Evolutionary conservation across 352 stramenopile genomes (phyloP).

Genomic region (Phytophthora chlamydospora): DNA sequence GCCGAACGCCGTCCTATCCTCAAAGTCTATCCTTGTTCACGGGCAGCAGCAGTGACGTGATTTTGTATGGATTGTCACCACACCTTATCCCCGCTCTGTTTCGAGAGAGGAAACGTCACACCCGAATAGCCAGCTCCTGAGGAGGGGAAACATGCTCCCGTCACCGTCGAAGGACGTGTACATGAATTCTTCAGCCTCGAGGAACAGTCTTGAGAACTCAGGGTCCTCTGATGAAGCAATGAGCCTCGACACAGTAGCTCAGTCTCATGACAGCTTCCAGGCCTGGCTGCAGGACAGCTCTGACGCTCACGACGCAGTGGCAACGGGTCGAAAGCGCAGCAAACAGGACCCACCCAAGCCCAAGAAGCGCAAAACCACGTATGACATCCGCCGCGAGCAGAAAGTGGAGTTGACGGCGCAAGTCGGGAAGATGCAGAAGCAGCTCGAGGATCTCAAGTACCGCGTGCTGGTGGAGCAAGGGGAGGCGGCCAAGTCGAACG

Average conservation of each 20-base stretch:
- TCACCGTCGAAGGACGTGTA: not conserved
- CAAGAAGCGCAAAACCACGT: slow-evolving; percentile 41
- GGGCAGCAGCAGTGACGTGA: too few species aligned
- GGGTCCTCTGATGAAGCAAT: not conserved
- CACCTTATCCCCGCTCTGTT: too few species aligned
- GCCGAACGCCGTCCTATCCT: too few species aligned
- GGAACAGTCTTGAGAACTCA: not conserved
- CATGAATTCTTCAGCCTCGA: not conserved
- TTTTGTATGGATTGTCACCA: too few species aligned
- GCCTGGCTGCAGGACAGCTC: not conserved
- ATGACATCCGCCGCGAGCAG: slow-evolving; percentile 41
- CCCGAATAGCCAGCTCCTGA: not conserved
- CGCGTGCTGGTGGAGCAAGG: slow-evolving; percentile 36
- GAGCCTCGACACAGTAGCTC: not conserved
- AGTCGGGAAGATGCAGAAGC: slow-evolving; percentile 35
- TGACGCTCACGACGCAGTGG: not conserved
- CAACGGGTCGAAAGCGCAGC: slow-evolving; percentile 8
- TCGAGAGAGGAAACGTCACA: slow-evolving; percentile 1
- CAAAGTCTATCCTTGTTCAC: too few species aligned
- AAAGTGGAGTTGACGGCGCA: slow-evolving; percentile 34
- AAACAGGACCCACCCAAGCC: not conserved
- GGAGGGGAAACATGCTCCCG: not conserved
- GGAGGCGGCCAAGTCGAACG: slow-evolving; percentile 34
- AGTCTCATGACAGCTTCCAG: slow-evolving; percentile 2
- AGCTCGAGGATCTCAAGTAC: slow-evolving; percentile 46